Conservation (phyloP, 495 filamentous ascomycete species). For the Tuber calosporum region DNA sequence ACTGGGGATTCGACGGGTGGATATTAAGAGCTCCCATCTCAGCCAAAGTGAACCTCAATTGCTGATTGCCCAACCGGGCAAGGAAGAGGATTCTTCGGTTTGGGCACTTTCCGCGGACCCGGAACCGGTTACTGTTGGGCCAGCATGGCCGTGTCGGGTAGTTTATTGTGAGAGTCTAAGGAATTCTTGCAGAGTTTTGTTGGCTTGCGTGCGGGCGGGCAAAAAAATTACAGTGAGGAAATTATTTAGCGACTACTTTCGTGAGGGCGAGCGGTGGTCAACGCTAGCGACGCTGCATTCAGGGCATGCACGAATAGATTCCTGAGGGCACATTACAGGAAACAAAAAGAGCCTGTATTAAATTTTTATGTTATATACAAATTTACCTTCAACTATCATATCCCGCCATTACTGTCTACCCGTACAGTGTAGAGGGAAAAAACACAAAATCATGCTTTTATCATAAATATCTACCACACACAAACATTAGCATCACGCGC, state of each 20-base stretch:
- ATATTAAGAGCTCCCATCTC: no score
- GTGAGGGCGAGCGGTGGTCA: conserved; percentile 63
- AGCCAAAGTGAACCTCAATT: no score
- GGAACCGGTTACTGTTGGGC: conserved; percentile 47
- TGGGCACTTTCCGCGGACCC: conserved; percentile 56
- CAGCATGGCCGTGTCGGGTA: conserved; percentile 69
- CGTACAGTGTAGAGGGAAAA: neutral
- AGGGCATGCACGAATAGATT: conserved; percentile 93
- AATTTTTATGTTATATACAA: neutral
- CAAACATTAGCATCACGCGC: conserved; percentile 11
- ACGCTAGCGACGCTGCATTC: conserved; percentile 76
- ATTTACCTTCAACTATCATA: neutral
- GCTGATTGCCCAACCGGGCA: conserved; percentile 97
- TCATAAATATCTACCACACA: conserved; percentile 38
- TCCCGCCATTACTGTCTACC: neutral
- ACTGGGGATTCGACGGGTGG: no score
- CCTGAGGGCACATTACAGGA: conserved; percentile 40
- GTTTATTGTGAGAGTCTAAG: conserved; percentile 63
- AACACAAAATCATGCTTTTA: conserved; percentile 26
- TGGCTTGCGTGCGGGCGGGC: conserved; percentile 81
- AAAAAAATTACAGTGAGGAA: conserved; percentile 46
- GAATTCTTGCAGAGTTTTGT: conserved; percentile 84
- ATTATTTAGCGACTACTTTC: neutral
- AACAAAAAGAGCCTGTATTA: neutral
- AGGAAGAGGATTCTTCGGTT: conserved; percentile 47